Base-by-base conservation (phyloP, 768 basidiomycete genomes). In the Hebeloma cylindrosporum region DNA sequence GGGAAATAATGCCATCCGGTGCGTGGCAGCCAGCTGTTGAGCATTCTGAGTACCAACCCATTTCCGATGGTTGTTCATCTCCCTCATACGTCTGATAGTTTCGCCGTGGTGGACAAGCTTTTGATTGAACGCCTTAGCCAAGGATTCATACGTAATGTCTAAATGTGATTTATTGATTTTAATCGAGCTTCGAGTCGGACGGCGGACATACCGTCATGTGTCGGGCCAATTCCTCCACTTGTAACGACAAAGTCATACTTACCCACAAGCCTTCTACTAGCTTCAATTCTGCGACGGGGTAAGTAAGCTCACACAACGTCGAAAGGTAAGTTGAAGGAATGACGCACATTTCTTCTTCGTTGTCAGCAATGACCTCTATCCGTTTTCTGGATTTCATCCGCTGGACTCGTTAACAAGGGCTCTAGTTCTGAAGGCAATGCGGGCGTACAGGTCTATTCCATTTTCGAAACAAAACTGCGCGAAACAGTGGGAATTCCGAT, bases 1-100 rank as follows among this genome's bases (percentile, higher is more conserved):
- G 0, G 94, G 94, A 59, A 98, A 92, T 27, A 93, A 66, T 0
- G 92, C 94, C 94, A 98, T 98, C 37, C 93, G 74, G 52, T 82
- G 73, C 17, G 87, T 80, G 1, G 93, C 93, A 3, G 73, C 74
- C 25, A 71, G 72, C 58, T 96, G 92, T 54, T 91, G 84, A 4
- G 79, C 73, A 5, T 77, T 87, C 63, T 88, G 88, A 16, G 75
- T 69, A 13, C 68, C 61, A 3, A 83, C 61, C 66, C 82, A 80
- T 18, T 76, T 70, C 16, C 82, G 70, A 32, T 78, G 68, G 41
- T 74, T 80, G 48, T 68, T 72, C 62, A 81, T 72, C 13, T 77
- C 80, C 23, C 63, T 69, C 83, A 95, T 87, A 4, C 93, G 80
- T 3, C 67, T 56, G 9, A 91, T 72, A 0, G 90, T 93, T 54